Evolutionary conservation across 2,329 filamentous ascomycete species (phyloP), one percentile per base, ranked within the genome.

Genomic region (Penicillium sp.): DNA sequence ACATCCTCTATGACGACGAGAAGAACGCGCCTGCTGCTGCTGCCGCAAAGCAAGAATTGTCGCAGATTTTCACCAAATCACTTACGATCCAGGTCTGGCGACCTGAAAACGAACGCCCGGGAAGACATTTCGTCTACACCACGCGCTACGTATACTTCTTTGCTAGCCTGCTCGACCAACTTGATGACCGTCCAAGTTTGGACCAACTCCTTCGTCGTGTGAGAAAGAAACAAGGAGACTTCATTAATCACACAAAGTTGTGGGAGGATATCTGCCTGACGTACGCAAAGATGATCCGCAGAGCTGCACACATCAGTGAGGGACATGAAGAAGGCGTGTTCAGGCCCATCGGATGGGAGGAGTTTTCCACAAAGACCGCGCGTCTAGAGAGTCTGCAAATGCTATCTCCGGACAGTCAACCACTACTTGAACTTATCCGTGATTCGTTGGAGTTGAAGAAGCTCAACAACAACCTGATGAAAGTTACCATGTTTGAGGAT

Each of bases 31-130:
- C 72, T 50, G 72, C 76, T 8, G 75, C 76, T 4, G 64, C 76
- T 10, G 79, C 77, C 20, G 83, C 86, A 15, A 90, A 89, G 53
- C 79, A 83, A 57, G 86, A 91, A 39, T 79, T 94, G 10, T 90
- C 88, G 34, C 77, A 94, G 28, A 84, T 95, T 38, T 91, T 95
- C 52, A 94, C 90, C 26, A 95, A 95, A 69, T 94, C 88, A 0
- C 94, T 94, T 84, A 84, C 86, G 1, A 83, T 95, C 63, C 91
- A 94, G 58, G 88, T 96, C 3, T 96, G 90, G 90, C 91, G 90
- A 54, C 93, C 90, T 25, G 90, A 95, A 51, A 82, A 86, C 32
- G 90, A 96, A 62, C 74, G 83, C 15, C 75, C 88, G 0, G 90
- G 90, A 0, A 80, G 90, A 13, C 90, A 96, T 62, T 93, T 94